phyloP scores from a whole-genome alignment of 805 yeast genomes.

The Dipodascopsis uninucleata region DNA sequence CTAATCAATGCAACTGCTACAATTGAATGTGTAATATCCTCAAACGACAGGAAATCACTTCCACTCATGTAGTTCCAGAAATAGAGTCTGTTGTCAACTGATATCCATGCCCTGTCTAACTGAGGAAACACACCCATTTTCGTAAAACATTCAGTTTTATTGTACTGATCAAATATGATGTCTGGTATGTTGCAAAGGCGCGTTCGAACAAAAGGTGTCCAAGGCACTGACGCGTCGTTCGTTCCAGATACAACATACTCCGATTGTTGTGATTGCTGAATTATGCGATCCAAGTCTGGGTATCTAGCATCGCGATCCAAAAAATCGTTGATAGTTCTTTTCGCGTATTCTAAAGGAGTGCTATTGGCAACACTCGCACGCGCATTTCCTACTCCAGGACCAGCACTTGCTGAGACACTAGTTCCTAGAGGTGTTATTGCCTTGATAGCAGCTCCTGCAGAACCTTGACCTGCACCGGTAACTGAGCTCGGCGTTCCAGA shows the following conservation, averaged over 20 bases:
- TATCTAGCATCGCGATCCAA: conserved; percentile 33
- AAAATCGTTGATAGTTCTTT: conserved; percentile 30
- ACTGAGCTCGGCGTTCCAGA: no score
- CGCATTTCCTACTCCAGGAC: no score
- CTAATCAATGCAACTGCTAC: conserved; percentile 70
- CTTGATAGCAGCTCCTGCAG: no score
- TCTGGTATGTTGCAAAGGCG: conserved; percentile 74
- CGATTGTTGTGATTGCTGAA: conserved; percentile 33
- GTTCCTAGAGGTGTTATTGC: no score
- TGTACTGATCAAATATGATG: conserved; percentile 67
- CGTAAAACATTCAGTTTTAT: conserved; percentile 58
- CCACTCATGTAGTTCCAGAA: conserved; percentile 75
- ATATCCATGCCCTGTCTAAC: conserved; percentile 79
- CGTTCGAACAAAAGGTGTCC: conserved; percentile 69
- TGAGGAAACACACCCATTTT: conserved; percentile 82
- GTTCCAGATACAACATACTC: conserved; percentile 30
- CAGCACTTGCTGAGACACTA: no score
- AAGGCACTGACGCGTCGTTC: conserved; percentile 30
- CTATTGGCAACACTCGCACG: conserved; percentile 1
- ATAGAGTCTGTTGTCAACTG: conserved; percentile 72
- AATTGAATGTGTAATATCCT: conserved; percentile 75
- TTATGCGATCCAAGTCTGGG: conserved; percentile 37
- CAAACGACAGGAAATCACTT: conserved; percentile 72
- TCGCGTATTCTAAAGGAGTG: conserved; percentile 18
- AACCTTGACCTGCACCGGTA: no score